Evolutionary conservation across 163 green algal species (phyloP), one percentile per base, ranked within the genome.

Genomic region (Prototheca stagnorum): DNA sequence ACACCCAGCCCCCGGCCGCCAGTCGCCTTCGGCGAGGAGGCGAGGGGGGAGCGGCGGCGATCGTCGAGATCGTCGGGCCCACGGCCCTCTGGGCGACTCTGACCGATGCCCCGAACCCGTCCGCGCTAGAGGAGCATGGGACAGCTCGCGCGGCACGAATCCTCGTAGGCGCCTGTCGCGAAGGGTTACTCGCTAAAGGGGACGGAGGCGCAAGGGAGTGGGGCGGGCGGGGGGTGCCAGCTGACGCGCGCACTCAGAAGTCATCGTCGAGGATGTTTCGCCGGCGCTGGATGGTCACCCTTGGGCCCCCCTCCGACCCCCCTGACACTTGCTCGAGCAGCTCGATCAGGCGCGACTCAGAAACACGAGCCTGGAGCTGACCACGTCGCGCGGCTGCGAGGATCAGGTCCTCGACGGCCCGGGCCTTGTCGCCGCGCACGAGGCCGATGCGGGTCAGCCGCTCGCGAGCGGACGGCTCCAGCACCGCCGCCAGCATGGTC

Each of bases 361-460:
- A 80, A 12, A 92, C 62, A 75, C 88, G 64, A n/a, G 27, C 21
- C n/a, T 39, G 45, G 4, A 96, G 59, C 46, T 81, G 67, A 0
- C 87, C 82, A 11, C 71, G 56, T 49, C 85, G 68, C 0, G 81
- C 85, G 24, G 76, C 76, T 12, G 54, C 62, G 5, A 97, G 47
- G 16, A 97, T 61, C 61, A 94, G 81, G 54, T 92, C 79, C 65
- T 97, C 87, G 3, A 97, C 57, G 17, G 68, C 68, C 4, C 76
- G 65, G 17, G 86, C 86, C 64, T 94, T 93, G 36, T 95, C 86
- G 9, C 86, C 85, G 68, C 95, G 95, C 1, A 96, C 87, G 26
- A 96, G 64, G 3, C 73, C 72, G 35, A 96, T 93, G 20, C 86
- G 66, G 0, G 73, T 57, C 55, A 96, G 77, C 67, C 85, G 44